Evolutionary conservation across 768 basidiomycete genomes (phyloP).

Genomic region (Terana coerulea): DNA sequence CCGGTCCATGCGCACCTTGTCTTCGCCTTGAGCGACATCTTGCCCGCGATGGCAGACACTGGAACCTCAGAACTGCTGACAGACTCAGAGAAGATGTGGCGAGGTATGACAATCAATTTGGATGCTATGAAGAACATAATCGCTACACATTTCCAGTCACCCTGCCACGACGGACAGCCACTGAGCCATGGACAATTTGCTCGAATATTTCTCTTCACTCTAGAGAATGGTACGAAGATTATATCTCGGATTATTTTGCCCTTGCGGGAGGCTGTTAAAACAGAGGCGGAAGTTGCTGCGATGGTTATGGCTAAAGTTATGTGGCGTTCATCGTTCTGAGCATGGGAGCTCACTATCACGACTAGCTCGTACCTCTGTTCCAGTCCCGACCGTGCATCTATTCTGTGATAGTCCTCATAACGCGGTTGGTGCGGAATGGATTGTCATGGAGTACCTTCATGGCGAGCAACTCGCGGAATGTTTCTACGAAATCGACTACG

Average conservation of each 20-base stretch:
- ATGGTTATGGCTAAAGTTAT: background rate
- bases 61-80: no score
- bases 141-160: background rate
- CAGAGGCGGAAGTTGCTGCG: background rate
- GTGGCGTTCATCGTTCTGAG: background rate
- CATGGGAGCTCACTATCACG: background rate
- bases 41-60: no score
- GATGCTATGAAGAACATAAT: background rate
- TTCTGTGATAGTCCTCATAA: background rate
- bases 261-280: background rate
- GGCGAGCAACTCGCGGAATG: background rate
- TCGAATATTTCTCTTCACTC: background rate
- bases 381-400: background rate
- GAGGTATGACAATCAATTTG: background rate
- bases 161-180: background rate
- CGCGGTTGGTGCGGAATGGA: background rate
- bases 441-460: background rate
- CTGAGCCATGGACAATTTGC: background rate
- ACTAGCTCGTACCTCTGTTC: background rate
- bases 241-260: background rate
- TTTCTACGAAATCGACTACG: background rate
- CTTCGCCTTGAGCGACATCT: no score
- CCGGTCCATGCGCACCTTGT: no score
- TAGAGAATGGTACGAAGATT: background rate
- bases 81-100: no score